phyloP scores from a whole-genome alignment of 495 filamentous ascomycete species.

The Aspergillus homomorphus region DNA sequence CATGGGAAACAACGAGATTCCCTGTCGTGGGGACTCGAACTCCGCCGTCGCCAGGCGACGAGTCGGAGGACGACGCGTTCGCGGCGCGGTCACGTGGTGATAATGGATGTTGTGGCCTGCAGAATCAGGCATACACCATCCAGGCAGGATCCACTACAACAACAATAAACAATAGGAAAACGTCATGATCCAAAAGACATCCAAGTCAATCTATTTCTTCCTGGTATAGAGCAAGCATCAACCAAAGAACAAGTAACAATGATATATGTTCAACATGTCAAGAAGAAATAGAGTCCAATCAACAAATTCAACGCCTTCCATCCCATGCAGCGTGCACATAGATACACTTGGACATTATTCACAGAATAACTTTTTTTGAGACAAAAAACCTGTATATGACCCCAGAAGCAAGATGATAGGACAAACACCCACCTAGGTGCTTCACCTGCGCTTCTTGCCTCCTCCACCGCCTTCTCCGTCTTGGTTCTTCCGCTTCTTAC shows the following conservation, averaged over 20 bases:
- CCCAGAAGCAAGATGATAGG: neutral
- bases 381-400: constrained; percentile 16
- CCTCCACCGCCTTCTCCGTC: constrained; percentile 57
- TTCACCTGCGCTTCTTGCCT: constrained; percentile 64
- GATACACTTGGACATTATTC: constrained; percentile 22
- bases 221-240: constrained; percentile 4
- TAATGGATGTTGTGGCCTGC: neutral
- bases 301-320: constrained; percentile 25
- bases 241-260: constrained; percentile 1
- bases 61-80: constrained; percentile 32
- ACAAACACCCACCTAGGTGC: constrained; percentile 6
- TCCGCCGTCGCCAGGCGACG: neutral
- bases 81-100: constrained; percentile 39
- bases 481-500: constrained; percentile 78
- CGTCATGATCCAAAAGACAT: neutral
- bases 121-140: neutral
- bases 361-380: constrained; percentile 23
- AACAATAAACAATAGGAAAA: neutral
- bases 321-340: constrained; percentile 18
- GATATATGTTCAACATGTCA: neutral
- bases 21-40: neutral
- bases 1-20: neutral
- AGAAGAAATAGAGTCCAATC: constrained; percentile 3
- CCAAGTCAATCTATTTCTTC: neutral
- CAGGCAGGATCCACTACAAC: neutral